Conservation (phyloP, 306 rosid species). For the Myrica gale region DNA sequence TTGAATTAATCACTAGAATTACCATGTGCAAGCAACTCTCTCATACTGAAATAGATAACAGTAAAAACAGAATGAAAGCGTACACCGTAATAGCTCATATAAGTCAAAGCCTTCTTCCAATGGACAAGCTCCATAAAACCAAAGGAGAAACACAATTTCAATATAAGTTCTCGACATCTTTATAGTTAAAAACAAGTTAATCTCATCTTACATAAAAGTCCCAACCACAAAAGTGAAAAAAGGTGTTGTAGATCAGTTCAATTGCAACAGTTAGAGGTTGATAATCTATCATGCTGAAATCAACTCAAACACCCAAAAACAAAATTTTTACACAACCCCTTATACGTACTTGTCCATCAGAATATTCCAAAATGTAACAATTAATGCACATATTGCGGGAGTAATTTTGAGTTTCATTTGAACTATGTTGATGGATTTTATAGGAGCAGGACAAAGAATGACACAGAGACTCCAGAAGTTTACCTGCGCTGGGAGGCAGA, state of each 20-base stretch:
- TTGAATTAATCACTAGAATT: background rate
- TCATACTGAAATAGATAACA: background rate
- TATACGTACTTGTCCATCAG: background rate
- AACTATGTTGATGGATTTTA: background rate
- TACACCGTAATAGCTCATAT: background rate
- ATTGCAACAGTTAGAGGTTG: background rate
- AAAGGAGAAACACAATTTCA: background rate
- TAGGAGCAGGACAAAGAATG: background rate
- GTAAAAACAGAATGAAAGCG: background rate
- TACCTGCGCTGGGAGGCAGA: constrained; percentile 84
- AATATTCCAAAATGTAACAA: background rate
- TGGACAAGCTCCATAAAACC: background rate
- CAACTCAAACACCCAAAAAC: background rate
- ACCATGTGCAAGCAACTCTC: background rate
- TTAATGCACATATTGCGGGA: background rate
- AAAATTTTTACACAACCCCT: background rate
- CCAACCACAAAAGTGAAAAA: background rate
- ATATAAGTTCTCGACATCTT: background rate
- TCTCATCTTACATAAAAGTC: background rate
- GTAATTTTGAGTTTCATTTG: background rate
- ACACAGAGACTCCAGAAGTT: background rate
- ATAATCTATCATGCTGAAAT: background rate
- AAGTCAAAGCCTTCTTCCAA: constrained; percentile 1
- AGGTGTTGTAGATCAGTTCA: background rate
- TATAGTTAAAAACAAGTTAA: background rate